These are phyloP conservation scores for Myxozyma neglecta DNA, from an alignment of 805 yeast species.

Conservation along the genomic window DNA sequence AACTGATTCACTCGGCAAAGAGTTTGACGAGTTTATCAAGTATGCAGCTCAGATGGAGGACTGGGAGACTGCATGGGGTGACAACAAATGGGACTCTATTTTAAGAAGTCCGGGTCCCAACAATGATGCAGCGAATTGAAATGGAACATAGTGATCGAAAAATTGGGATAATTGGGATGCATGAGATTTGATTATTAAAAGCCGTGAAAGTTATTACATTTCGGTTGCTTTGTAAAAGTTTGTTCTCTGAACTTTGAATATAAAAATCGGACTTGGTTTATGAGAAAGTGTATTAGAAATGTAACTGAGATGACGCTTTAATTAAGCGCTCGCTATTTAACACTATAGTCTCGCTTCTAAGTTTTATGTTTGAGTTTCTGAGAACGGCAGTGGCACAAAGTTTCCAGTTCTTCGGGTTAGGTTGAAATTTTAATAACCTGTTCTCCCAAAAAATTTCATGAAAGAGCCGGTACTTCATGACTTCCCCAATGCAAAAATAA, in stretches of 20 bases:
- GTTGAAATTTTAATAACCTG: not conserved
- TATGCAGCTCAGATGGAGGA: constrained; percentile 18
- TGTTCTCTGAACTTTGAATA: too few relatives aligned
- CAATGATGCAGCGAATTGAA: not conserved
- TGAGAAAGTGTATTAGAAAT: too few relatives aligned
- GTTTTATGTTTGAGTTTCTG: too few relatives aligned
- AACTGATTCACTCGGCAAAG: not conserved
- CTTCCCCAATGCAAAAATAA: not conserved
- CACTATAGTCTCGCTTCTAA: too few relatives aligned
- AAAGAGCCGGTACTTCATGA: too few relatives aligned
- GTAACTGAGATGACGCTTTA: too few relatives aligned
- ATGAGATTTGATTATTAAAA: not conserved
- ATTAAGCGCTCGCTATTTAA: too few relatives aligned
- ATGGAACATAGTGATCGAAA: not conserved
- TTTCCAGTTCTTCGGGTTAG: not conserved
- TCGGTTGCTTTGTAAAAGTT: not conserved
- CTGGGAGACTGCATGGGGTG: constrained; percentile 11
- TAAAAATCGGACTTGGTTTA: too few relatives aligned
- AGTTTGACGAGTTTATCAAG: constrained; percentile 1
- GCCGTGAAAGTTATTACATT: not conserved
- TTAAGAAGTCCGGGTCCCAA: not conserved
- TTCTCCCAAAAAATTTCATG: not conserved
- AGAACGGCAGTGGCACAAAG: too few relatives aligned
- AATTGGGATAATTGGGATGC: not conserved
- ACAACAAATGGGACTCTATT: constrained; percentile 18